Conservation (phyloP, 2,329 filamentous ascomycete species). For the Bretziella fagacearum region DNA sequence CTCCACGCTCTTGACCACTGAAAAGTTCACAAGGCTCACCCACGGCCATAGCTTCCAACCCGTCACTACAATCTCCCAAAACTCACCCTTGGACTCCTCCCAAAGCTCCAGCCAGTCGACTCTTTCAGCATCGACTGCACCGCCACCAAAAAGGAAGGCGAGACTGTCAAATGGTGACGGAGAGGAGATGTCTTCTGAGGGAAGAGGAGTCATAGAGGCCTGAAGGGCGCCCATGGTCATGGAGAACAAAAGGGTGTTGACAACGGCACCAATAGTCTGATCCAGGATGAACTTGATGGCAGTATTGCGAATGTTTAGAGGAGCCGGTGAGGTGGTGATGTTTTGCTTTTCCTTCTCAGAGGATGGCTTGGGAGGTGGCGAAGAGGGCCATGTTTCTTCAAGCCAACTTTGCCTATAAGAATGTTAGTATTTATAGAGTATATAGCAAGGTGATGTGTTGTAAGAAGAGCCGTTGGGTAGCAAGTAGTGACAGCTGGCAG, state of each 20-base stretch:
- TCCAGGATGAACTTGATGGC: constrained; percentile 50
- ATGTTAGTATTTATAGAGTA: constrained; percentile 9
- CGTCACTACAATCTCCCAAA: constrained; percentile 47
- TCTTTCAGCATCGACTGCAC: constrained; percentile 27
- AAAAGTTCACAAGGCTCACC: constrained; percentile 54
- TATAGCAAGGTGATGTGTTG: neutral
- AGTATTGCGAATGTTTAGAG: constrained; percentile 41
- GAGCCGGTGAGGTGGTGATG: constrained; percentile 25
- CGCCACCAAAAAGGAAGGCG: constrained; percentile 23
- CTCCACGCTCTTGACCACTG: constrained; percentile 51
- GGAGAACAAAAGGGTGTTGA: constrained; percentile 51
- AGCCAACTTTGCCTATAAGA: constrained; percentile 54
- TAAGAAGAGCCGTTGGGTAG: neutral
- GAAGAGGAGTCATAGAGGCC: constrained; percentile 27
- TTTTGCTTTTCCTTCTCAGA: constrained; percentile 22
- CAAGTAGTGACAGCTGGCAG: neutral
- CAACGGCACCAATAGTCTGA: constrained; percentile 46
- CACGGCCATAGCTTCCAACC: constrained; percentile 54
- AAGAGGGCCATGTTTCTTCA: constrained; percentile 56
- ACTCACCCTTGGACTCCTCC: constrained; percentile 33
- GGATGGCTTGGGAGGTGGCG: constrained; percentile 23
- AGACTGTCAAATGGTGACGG: constrained; percentile 19
- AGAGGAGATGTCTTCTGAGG: constrained; percentile 22
- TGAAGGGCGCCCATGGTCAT: constrained; percentile 41
- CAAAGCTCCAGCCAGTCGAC: constrained; percentile 31